These are phyloP conservation scores for Penicillium turbatum DNA, from an alignment of 495 filamentous ascomycete species.

Conservation along the genomic window DNA sequence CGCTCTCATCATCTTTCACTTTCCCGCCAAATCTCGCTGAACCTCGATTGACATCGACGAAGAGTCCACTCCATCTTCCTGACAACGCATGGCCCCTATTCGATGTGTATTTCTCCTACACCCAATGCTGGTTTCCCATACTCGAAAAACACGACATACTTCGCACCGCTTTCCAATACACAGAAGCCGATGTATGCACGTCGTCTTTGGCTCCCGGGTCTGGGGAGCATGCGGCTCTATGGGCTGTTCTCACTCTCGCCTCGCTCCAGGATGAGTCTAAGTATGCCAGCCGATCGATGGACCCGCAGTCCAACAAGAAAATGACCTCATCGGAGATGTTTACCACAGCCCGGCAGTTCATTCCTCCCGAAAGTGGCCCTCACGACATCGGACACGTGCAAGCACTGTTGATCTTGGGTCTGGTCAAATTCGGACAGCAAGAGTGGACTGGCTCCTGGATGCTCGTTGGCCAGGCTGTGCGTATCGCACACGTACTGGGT, in stretches of 20 bases:
- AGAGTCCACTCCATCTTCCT: constrained; percentile 31
- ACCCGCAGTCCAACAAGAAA: constrained; percentile 15
- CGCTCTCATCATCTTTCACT: constrained; percentile 4
- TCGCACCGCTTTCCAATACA: constrained; percentile 43
- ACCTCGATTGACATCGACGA: constrained; percentile 13
- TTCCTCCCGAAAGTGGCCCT: constrained; percentile 51
- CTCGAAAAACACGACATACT: constrained; percentile 64
- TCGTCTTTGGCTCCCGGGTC: constrained; percentile 32
- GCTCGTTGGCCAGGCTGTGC: constrained; percentile 56
- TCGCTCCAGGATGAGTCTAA: constrained; percentile 46
- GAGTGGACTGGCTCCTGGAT: constrained; percentile 54
- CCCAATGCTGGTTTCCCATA: constrained; percentile 70
- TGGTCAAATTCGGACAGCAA: constrained; percentile 54
- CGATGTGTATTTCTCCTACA: constrained; percentile 71
- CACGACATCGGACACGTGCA: constrained; percentile 58
- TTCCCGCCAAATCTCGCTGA: constrained; percentile 5
- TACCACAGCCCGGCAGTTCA: constrained; percentile 48
- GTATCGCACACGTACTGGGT: constrained; percentile 48
- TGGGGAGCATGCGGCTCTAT: constrained; percentile 59
- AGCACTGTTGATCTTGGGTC: constrained; percentile 56
- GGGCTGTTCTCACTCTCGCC: constrained; percentile 55
- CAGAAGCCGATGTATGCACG: constrained; percentile 35
- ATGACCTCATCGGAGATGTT: constrained; percentile 43
- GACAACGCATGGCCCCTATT: constrained; percentile 54
- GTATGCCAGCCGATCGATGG: constrained; percentile 27